phyloP scores from a whole-genome alignment of 805 yeast species.

The Kazachstania kunashirensis region DNA sequence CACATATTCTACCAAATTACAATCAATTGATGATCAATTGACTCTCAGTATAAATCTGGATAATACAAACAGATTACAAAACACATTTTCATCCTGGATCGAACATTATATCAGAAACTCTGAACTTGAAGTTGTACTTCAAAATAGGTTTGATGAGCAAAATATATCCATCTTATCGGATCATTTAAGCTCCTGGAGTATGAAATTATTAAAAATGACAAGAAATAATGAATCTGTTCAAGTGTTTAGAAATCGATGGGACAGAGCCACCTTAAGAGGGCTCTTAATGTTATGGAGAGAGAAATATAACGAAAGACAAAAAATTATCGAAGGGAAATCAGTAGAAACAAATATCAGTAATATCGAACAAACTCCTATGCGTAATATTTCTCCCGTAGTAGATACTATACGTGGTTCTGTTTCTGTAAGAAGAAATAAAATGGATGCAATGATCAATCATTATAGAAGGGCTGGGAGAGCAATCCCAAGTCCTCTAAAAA shows the following conservation, averaged over 20 bases:
- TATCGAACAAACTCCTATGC: slow-evolving; percentile 21
- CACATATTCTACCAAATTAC: neutral
- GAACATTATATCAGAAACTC: slow-evolving; percentile 5
- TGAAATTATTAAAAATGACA: slow-evolving; percentile 26
- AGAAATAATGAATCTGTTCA: slow-evolving; percentile 30
- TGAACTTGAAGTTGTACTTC: slow-evolving; percentile 12
- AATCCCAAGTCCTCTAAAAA: slow-evolving; percentile 32
- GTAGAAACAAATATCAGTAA: neutral
- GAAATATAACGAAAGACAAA: slow-evolving; percentile 4
- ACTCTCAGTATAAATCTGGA: slow-evolving; percentile 10
- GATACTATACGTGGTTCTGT: slow-evolving; percentile 32
- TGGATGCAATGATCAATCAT: slow-evolving; percentile 31
- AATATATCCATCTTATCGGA: slow-evolving; percentile 17
- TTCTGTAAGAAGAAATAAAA: slow-evolving; percentile 26
- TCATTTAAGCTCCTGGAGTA: slow-evolving; percentile 29
- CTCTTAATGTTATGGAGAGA: slow-evolving; percentile 30
- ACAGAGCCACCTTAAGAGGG: slow-evolving; percentile 32
- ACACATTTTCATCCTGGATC: slow-evolving; percentile 21
- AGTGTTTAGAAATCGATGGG: slow-evolving; percentile 32
- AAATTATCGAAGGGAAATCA: no score
- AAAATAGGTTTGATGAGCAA: slow-evolving; percentile 17
- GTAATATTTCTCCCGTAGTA: slow-evolving; percentile 6
- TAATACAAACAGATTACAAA: slow-evolving; percentile 15
- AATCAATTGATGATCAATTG: neutral
- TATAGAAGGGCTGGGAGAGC: slow-evolving; percentile 30